phyloP scores from a whole-genome alignment of 176 grass and related monocot species.

The Neostapfia colusana region DNA sequence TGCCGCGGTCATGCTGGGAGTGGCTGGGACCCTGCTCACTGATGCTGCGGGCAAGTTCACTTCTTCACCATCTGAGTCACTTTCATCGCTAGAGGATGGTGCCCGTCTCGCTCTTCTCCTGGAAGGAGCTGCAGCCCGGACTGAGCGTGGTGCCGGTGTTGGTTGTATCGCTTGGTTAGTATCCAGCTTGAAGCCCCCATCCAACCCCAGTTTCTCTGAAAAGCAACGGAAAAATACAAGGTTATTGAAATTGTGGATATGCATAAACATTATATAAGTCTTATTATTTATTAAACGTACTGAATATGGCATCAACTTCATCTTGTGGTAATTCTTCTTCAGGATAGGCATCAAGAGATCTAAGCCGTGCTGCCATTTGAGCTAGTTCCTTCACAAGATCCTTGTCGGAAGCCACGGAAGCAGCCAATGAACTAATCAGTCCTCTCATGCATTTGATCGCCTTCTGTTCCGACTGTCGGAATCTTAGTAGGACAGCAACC shows the following conservation, averaged over 20 bases:
- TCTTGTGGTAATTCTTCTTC: slow-evolving; percentile 63
- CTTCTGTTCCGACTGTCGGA: slow-evolving; percentile 71
- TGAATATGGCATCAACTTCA: slow-evolving; percentile 48
- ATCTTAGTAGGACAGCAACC: slow-evolving; percentile 58
- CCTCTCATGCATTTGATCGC: slow-evolving; percentile 87
- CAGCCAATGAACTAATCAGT: slow-evolving; percentile 49
- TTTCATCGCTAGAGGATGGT: slow-evolving; percentile 44
- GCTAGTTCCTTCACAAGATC: slow-evolving; percentile 70
- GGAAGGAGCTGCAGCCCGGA: slow-evolving; percentile 38
- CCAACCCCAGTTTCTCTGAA: slow-evolving; percentile 72
- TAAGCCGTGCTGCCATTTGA: slow-evolving; percentile 68
- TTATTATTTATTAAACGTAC: slow-evolving; percentile 34
- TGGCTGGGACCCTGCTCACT: slow-evolving; percentile 37
- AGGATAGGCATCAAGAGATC: slow-evolving; percentile 59
- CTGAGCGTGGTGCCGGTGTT: slow-evolving; percentile 68
- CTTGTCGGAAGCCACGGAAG: slow-evolving; percentile 52
- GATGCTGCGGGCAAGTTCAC: slow-evolving; percentile 19
- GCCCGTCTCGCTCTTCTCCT: slow-evolving; percentile 60
- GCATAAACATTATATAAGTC: not conserved
- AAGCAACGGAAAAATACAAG: slow-evolving; percentile 18
- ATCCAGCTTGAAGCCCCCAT: slow-evolving; percentile 51
- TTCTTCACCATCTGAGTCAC: slow-evolving; percentile 5
- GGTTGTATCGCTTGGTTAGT: slow-evolving; percentile 44
- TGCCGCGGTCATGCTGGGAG: slow-evolving; percentile 39
- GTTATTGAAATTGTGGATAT: not conserved